Conservation (phyloP, 495 filamentous ascomycete genomes). For the Penicillium canariense region DNA sequence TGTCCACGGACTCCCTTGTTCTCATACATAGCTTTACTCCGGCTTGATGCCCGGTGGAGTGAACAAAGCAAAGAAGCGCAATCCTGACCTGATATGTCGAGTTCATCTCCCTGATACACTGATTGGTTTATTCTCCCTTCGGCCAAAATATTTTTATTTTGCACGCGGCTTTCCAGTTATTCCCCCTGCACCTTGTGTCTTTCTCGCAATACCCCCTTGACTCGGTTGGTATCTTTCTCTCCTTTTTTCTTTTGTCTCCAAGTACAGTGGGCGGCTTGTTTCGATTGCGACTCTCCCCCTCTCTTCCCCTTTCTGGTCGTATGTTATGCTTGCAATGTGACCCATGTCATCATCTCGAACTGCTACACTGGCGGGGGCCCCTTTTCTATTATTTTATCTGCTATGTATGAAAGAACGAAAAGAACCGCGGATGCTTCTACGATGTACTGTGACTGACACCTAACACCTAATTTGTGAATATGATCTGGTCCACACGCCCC, state of each 20-base stretch:
- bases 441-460: no score
- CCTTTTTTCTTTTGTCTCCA: constrained; percentile 11
- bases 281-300: no score
- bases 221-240: constrained; percentile 34
- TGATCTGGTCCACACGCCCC: not conserved
- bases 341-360: constrained; percentile 1
- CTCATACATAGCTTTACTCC: constrained; percentile 26
- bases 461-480: not conserved
- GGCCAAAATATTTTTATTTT: not conserved
- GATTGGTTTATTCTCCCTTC: constrained; percentile 5
- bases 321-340: constrained; percentile 6
- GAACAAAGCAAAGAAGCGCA: constrained; percentile 23
- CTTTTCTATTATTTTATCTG: not conserved
- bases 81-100: constrained; percentile 3
- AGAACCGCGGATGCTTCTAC: not conserved
- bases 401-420: constrained; percentile 2
- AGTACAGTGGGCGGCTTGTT: constrained; percentile 4
- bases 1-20: not conserved
- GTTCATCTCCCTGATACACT: constrained; percentile 13
- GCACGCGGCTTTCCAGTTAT: constrained; percentile 3
- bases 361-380: not conserved
- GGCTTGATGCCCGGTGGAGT: constrained; percentile 20
- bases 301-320: constrained; percentile 5
- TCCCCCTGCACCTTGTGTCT: constrained; percentile 3
- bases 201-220: constrained; percentile 37